Conservation (phyloP, 106 monocot genomes). For the Allium cepa region DNA sequence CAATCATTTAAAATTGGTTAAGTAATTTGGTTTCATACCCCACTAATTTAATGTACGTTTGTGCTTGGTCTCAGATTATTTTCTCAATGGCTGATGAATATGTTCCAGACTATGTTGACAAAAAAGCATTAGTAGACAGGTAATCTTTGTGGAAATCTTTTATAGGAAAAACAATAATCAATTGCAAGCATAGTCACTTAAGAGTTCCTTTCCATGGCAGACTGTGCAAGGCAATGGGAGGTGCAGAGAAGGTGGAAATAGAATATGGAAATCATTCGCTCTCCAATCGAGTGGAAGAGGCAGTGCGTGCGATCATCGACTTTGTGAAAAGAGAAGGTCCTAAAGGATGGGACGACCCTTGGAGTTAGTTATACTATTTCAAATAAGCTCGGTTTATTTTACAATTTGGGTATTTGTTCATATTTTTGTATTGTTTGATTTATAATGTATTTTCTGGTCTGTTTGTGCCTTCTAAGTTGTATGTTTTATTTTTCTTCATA, state of each 20-base stretch:
- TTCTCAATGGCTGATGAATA: conserved; percentile 99
- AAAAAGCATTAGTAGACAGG: conserved; percentile 82
- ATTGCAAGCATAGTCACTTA: too few species aligned
- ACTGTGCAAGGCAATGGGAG: conserved; percentile 78
- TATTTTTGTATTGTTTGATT: too few species aligned
- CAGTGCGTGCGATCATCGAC: conserved; percentile 73
- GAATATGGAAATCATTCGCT: conserved; percentile 88
- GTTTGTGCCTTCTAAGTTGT: too few species aligned
- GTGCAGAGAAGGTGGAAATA: conserved; percentile 92
- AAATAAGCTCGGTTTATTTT: too few species aligned
- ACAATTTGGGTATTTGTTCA: too few species aligned
- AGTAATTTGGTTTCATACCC: background rate
- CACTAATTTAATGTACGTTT: background rate
- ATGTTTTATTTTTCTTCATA: too few species aligned
- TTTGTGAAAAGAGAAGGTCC: conserved; percentile 94
- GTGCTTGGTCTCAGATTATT: conserved; percentile 55
- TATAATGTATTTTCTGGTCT: too few species aligned
- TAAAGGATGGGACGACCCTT: conserved; percentile 97
- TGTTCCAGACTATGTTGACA: conserved; percentile 97
- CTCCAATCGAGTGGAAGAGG: conserved; percentile 84
- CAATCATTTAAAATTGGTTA: background rate
- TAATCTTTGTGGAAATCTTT: background rate
- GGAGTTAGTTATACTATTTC: conserved; percentile 38
- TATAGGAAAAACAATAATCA: too few species aligned
- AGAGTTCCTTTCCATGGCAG: conserved; percentile 14